Percentiles rank a stretch among this genome's conserved stretches.
phyloP scores from a whole-genome alignment of 2,329 filamentous ascomycete genomes.

The Arthrobotrys megalospora region DNA sequence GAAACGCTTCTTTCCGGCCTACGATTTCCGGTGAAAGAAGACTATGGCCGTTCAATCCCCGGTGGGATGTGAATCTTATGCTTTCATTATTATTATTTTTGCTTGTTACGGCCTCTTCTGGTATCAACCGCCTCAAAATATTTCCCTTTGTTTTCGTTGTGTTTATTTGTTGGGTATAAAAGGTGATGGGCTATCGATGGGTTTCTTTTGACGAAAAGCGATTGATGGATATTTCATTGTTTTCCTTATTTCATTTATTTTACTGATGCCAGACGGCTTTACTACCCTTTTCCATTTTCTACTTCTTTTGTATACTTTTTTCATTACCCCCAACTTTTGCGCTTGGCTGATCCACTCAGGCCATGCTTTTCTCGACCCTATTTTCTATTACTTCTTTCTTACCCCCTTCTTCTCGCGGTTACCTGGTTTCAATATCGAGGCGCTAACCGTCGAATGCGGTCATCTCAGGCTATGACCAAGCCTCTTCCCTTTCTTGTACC shows the following conservation, averaged over 20 bases:
- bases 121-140: background rate
- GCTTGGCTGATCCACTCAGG: background rate
- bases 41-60: background rate
- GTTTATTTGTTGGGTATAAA: slow-evolving; percentile 10
- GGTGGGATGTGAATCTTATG: background rate
- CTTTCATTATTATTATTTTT: background rate
- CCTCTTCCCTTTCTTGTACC: slow-evolving; percentile 9
- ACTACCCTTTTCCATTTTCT: background rate
- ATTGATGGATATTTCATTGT: slow-evolving; percentile 19
- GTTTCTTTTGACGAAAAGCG: slow-evolving; percentile 30
- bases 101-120: background rate
- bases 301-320: slow-evolving; percentile 23
- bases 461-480: no score
- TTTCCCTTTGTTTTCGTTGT: background rate
- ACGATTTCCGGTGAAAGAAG: slow-evolving; percentile 63
- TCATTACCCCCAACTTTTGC: background rate
- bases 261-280: slow-evolving; percentile 13
- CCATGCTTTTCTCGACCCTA: background rate
- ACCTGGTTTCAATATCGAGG: background rate
- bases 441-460: slow-evolving; percentile 1
- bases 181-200: slow-evolving; percentile 11
- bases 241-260: slow-evolving; percentile 2
- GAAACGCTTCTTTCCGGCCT: slow-evolving; percentile 64
- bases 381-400: background rate
- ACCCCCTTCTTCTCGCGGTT: background rate